These are phyloP conservation scores for Polytolypa hystricis DNA, from an alignment of 2,329 filamentous ascomycete genomes.

Conservation along the genomic window DNA sequence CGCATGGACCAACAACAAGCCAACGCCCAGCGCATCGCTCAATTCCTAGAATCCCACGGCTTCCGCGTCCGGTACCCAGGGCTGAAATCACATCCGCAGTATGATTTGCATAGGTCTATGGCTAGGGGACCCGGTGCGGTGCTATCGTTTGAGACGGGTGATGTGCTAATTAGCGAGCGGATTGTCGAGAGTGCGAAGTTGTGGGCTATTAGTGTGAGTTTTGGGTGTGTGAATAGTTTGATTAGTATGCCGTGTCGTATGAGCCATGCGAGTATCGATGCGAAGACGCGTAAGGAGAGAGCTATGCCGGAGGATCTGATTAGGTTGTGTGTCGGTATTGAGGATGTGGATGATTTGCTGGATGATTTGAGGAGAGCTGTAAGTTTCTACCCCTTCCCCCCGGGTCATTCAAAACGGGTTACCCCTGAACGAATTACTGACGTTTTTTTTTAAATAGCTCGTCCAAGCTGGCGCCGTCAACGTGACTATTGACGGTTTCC, in stretches of 20 bases:
- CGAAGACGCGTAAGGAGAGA: constrained; percentile 77
- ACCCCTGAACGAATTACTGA: too few species aligned
- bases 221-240: constrained; percentile 94
- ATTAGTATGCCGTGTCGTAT: constrained; percentile 99
- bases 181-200: constrained; percentile 88
- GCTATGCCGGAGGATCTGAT: constrained; percentile 97
- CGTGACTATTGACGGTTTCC: constrained; percentile 72
- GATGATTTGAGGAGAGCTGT: constrained; percentile 86
- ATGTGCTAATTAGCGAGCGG: constrained; percentile 68
- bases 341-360: constrained; percentile 82
- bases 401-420: not conserved
- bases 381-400: constrained; percentile 24
- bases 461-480: constrained; percentile 90
- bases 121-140: constrained; percentile 89
- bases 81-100: constrained; percentile 87
- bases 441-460: too few species aligned
- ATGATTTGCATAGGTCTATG: constrained; percentile 92
- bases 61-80: constrained; percentile 95
- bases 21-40: constrained; percentile 81
- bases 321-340: constrained; percentile 88
- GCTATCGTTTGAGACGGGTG: constrained; percentile 89
- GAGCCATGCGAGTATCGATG: constrained; percentile 97
- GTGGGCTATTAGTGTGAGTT: constrained; percentile 93
- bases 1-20: constrained; percentile 98
- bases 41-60: constrained; percentile 80